Base-by-base conservation (phyloP, 495 filamentous ascomycete genomes). In the Podospora pseudoanserina region DNA sequence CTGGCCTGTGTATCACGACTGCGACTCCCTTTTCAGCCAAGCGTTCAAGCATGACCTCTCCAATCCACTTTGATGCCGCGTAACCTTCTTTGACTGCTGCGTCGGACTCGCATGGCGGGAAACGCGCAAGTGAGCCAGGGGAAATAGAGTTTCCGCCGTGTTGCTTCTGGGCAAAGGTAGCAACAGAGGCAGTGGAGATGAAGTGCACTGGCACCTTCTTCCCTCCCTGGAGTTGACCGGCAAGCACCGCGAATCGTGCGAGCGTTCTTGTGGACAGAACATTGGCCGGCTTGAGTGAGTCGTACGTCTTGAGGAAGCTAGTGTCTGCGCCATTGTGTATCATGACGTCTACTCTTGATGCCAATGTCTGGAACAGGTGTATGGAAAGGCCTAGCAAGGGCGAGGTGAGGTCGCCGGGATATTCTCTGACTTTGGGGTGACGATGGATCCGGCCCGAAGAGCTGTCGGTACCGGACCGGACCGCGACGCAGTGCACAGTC, bases 251-350 rank as follows among this genome's bases (percentile, higher is more conserved):
- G 4, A 76, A 58, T 7, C 65, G 55, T 0, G 62, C 62, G 4
- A 78, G 62, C 28, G 55, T 34, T 0, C n/a, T n/a, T 1, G 76
- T 78, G 0, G 76, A 72, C 0, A 13, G 34, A 26, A 76, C 71
- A n/a, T 78, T 78, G 4, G 76, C 32, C 6, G 44, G 13, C 11
- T 60, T 64, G 5, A 75, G 49, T 27, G 60, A 56, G 0, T 23
- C 15, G 56, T 75, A 78, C 7, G 13, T 49, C 39, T 76, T 78
- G 26, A 76, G 61, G 30, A 71, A 70, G 15, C 73, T 75, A 0
- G 65, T 68, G 49, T 75, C 74, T 15, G 76, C 64, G 34, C 67
- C 76, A 55, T 74, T 74, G 60, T 63, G 44, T 56, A 63, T 66
- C 13, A 63, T 49, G 30, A 53, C 68, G 39, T 63, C 39, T 13